Conservation (phyloP, 192 early-diverging fungal species). For the Entophlyctis luteolus region DNA sequence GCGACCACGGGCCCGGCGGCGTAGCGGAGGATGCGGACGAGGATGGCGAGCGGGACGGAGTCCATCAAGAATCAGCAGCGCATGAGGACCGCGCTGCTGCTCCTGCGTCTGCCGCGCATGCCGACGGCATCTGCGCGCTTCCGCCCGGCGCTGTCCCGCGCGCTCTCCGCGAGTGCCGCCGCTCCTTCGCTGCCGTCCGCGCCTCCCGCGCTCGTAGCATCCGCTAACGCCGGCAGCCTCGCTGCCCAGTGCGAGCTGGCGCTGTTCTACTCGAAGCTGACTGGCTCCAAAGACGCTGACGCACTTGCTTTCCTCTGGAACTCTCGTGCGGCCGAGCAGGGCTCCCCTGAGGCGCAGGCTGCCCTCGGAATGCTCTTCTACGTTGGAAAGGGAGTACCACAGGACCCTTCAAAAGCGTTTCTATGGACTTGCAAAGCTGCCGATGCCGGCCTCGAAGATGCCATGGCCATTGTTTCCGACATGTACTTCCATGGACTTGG, state of each 20-base stretch:
- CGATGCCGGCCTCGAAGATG: not conserved
- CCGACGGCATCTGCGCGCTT: no score
- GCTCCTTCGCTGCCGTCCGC: no score
- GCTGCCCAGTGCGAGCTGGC: slow-evolving; percentile 6
- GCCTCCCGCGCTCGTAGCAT: not conserved
- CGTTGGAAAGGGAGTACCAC: not conserved
- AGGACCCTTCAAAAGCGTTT: not conserved
- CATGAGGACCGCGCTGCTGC: no score
- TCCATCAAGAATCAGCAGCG: no score
- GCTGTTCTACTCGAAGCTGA: not conserved
- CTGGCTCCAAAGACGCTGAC: not conserved
- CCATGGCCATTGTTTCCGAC: not conserved
- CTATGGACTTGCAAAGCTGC: slow-evolving; percentile 1
- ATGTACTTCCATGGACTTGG: slow-evolving; percentile 12
- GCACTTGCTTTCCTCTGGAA: slow-evolving; percentile 5
- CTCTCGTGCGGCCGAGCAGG: not conserved
- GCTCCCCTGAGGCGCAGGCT: not conserved
- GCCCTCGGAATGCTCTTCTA: slow-evolving; percentile 8
- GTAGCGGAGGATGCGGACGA: no score
- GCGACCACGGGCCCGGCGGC: no score
- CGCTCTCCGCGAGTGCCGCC: no score
- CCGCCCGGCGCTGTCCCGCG: no score
- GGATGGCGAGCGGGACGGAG: no score
- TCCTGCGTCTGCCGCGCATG: no score
- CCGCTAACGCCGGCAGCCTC: not conserved